Conservation (phyloP, 306 rosid genomes). For the Hippophae rhamnoides region DNA sequence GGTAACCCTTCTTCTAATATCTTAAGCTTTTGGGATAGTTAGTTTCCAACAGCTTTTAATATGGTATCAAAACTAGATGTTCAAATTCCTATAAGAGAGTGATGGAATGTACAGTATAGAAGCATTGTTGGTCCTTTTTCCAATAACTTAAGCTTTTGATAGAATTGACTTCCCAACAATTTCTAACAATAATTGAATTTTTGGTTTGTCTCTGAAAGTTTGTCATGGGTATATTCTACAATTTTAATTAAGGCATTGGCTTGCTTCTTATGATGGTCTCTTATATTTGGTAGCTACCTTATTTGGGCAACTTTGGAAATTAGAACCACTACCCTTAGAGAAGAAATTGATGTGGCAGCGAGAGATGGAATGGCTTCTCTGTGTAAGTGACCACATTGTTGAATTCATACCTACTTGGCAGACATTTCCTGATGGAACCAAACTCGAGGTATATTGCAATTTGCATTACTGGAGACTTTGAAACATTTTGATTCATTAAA, state of each 20-base stretch:
- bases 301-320: slow-evolving; percentile 83
- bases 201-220: too few species aligned
- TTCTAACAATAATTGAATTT: too few species aligned
- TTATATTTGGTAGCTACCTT: slow-evolving; percentile 44
- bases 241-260: neutral
- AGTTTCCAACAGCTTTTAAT: neutral
- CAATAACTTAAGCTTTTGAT: too few species aligned
- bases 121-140: too few species aligned
- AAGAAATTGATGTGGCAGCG: slow-evolving; percentile 83
- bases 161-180: too few species aligned
- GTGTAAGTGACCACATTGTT: slow-evolving; percentile 79
- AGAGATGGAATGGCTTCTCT: slow-evolving; percentile 81
- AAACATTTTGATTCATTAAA: too few species aligned
- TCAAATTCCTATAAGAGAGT: too few species aligned
- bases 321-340: slow-evolving; percentile 53
- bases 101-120: too few species aligned
- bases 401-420: slow-evolving; percentile 76
- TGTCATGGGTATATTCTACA: too few species aligned
- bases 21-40: neutral
- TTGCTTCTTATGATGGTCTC: neutral
- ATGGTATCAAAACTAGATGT: neutral
- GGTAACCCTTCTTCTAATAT: too few species aligned
- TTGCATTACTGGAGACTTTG: neutral
- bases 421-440: slow-evolving; percentile 77
- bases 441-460: slow-evolving; percentile 52